Base-by-base conservation (phyloP, 2,329 filamentous ascomycete genomes). In the Ophiostoma fasciatum region DNA sequence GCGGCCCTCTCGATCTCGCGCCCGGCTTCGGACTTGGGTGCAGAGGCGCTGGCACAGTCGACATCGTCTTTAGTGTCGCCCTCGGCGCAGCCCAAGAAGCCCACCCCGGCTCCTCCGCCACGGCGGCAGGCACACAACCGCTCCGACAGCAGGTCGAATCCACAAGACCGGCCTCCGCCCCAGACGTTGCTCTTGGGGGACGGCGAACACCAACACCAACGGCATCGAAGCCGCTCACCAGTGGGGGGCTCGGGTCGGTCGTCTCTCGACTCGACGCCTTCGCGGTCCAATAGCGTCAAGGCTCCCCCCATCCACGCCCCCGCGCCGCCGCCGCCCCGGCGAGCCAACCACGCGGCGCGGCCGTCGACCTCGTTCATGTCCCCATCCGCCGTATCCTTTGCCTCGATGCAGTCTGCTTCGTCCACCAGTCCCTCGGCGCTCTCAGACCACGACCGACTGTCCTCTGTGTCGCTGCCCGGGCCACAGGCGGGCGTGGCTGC, bases 261-360 rank as follows among this genome's bases (percentile, higher is more conserved):
- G 9, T 72, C 68, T 0, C 36, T 62, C 8, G 66, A 69, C n/a
- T 71, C 67, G 7, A 57, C 51, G 5, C 52, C 58, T 5, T 64
- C 64, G 1, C 59, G 63, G 7, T 53, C 64, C 4, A 63, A 63
- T 15, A 65, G 61, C 41, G 46, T 61, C 23, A 63, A 28, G 53
- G 57, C 34, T 3, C 56, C 54, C 38, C 48, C 52, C 14, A 53
- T 55, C 36, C 8, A 14, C 18, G 61, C 58, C 0, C 69, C 68
- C 0, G 61, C 64, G 8, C 69, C 71, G 13, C 70, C 71, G 14
- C 70, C 71, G 1, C 67, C 71, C 8, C 60, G 70, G 30, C 60
- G 71, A 21, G 62, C 61, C 7, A 56, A 56, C 22, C 57, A 60
- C 31, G 49, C 45, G 13, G 50, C 56, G n/a, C 58, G 50, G 26